Base-by-base conservation (phyloP, 352 stramenopile species). In the Phytophthora megakarya region DNA sequence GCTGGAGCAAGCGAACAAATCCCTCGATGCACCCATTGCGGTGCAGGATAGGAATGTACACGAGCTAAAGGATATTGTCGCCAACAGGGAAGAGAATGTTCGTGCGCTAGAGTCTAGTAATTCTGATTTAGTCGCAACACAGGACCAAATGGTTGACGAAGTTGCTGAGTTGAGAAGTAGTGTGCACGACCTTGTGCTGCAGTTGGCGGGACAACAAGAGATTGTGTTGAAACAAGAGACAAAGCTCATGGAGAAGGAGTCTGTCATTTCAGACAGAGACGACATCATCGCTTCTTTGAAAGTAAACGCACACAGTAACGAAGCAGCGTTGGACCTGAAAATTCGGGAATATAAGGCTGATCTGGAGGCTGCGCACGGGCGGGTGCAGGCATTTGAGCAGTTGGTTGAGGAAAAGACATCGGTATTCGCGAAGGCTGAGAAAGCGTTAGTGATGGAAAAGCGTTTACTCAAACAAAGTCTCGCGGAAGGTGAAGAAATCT, bases 331-430 rank as follows among this genome's bases (percentile, higher is more conserved):
- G 66, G 49, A 63, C 43, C 16, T 56, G 12, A 75, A 67, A 33
- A 30, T 9, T 19, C 37, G 33, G 12, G 51, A 76, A 19, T 65
- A 67, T 51, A 65, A 73, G 60, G 65, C 61, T 42, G 61, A 78
- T 22, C 22, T 83, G 25, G 68, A 78, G 37, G 40, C 68, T 10
- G 46, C 64, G 19, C 40, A 58, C 18, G 62, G 54, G 22, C 61
- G 61, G 21, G 44, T 74, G 33, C 60, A 79, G 51, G 75, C 63
- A 25, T 65, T 77, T 11, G 65, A 81, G 43, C 70, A 75, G 44
- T 53, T 72, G 21, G 32, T 74, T n/a, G 68, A 57, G 3, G 65
- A 70, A 46, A 83, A 80, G 51, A 61, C 58, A 22, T 57, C 59
- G 9, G 38, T 53, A 22, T 75, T 70, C 19, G 51, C 50, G 16